Conservation (phyloP, 164 flowering plant species). For the Vitis riparia region DNA sequence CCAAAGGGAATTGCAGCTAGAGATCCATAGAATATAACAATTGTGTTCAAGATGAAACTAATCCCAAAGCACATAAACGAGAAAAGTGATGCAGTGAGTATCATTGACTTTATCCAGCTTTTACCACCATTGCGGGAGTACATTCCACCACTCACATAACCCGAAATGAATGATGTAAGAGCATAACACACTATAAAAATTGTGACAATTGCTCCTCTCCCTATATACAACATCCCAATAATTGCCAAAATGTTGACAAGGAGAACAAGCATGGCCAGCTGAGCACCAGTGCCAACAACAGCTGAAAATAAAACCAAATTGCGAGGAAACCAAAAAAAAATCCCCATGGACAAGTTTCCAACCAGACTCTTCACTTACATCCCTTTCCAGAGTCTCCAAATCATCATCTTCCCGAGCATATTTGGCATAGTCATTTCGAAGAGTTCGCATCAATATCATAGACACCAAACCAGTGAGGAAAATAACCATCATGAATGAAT, state of each 20-base stretch:
- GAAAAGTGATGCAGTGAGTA: constrained; percentile 59
- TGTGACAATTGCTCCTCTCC: constrained; percentile 98
- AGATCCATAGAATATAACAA: constrained; percentile 97
- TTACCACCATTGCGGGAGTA: constrained; percentile 99
- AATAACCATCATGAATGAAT: constrained; percentile 99
- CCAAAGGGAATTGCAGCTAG: constrained; percentile 99
- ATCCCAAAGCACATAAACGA: constrained; percentile 49
- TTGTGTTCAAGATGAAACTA: constrained; percentile 79
- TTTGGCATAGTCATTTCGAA: constrained; percentile 98
- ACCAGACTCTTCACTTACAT: constrained; percentile 98
- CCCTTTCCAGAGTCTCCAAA: constrained; percentile 94
- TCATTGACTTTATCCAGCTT: constrained; percentile 95
- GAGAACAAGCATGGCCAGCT: constrained; percentile 86
- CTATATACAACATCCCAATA: constrained; percentile 87
- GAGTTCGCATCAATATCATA: constrained; percentile 97
- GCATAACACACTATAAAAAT: constrained; percentile 96
- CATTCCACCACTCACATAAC: constrained; percentile 97
- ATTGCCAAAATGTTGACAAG: constrained; percentile 92
- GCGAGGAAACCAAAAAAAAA: constrained; percentile 84
- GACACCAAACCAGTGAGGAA: constrained; percentile 99
- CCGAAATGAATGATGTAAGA: constrained; percentile 91
- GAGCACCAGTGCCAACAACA: constrained; percentile 97
- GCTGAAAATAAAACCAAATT: constrained; percentile 83
- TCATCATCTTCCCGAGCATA: constrained; percentile 99
- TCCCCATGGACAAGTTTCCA: constrained; percentile 99